phyloP scores from a whole-genome alignment of 1,284 basidiomycete species.

The Microbotryum intermedium region DNA sequence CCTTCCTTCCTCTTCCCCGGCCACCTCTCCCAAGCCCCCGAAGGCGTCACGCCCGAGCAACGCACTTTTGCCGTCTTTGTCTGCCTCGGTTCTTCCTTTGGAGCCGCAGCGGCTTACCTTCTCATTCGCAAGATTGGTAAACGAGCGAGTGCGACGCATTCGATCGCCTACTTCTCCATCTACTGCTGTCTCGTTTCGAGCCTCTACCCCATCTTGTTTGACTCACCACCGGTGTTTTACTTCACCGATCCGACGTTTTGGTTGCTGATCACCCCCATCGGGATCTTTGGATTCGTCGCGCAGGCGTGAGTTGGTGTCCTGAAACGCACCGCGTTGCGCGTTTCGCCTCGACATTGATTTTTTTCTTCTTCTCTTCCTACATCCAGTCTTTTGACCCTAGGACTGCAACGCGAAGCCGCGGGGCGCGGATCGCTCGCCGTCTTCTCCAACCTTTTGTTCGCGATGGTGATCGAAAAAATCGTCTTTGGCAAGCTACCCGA shows the following conservation, averaged over 20 bases:
- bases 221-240: conserved; percentile 24
- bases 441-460: conserved; percentile 24
- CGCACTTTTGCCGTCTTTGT: conserved; percentile 26
- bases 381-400: conserved; percentile 22
- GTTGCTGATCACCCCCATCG: conserved; percentile 26
- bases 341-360: no score
- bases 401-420: conserved; percentile 23
- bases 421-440: conserved; percentile 23
- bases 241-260: conserved; percentile 24
- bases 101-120: conserved; percentile 36
- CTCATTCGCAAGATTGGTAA: conserved; percentile 38
- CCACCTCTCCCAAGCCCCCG: not conserved
- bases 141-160: conserved; percentile 31
- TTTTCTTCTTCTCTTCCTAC: no score
- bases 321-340: no score
- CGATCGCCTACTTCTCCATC: conserved; percentile 31
- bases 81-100: conserved; percentile 35
- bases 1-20: conserved; percentile 29
- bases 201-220: conserved; percentile 25
- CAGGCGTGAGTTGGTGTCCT: conserved; percentile 21
- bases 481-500: conserved; percentile 30
- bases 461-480: conserved; percentile 29
- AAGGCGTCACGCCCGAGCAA: conserved; percentile 13
- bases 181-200: conserved; percentile 21
- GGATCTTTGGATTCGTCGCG: conserved; percentile 30